Evolutionary conservation across 306 rosid genomes (phyloP).

Genomic region (Cicer pinnatifidum): DNA sequence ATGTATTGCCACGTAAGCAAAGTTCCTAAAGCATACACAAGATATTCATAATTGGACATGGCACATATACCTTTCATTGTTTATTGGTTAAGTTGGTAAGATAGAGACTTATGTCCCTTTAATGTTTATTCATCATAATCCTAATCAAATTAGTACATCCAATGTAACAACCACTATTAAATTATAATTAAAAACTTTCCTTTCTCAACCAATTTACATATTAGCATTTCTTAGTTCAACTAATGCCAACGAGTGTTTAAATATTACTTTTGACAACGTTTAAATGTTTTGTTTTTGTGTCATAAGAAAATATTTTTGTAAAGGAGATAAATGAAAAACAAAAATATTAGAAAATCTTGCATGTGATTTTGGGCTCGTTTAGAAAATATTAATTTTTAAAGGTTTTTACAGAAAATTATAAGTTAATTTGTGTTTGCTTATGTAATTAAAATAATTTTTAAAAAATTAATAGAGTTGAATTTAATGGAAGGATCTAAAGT

Average conservation of each 20-base stretch:
- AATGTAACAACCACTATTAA: not conserved
- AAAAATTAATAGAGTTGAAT: no score
- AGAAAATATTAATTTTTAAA: no score
- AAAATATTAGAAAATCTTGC: not conserved
- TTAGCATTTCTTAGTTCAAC: not conserved
- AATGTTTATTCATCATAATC: not conserved
- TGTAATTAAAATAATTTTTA: no score
- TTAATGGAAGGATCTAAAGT: no score
- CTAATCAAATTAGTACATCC: not conserved
- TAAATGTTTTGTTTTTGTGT: not conserved
- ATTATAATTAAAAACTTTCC: not conserved
- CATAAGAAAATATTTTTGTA: not conserved
- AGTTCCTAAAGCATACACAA: not conserved
- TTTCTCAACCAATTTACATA: not conserved
- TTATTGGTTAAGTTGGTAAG: slow-evolving; percentile 34
- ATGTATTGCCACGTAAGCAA: not conserved
- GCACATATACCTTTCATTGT: not conserved
- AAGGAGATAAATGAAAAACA: not conserved
- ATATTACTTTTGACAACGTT: no score
- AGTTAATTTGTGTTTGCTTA: no score
- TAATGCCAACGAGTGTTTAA: not conserved
- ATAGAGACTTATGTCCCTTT: slow-evolving; percentile 21
- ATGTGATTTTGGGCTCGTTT: not conserved
- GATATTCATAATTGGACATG: not conserved
- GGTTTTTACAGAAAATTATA: no score